These are phyloP conservation scores for Didymella arachidicola DNA, from an alignment of 2,329 filamentous ascomycete species.

Conservation along the genomic window DNA sequence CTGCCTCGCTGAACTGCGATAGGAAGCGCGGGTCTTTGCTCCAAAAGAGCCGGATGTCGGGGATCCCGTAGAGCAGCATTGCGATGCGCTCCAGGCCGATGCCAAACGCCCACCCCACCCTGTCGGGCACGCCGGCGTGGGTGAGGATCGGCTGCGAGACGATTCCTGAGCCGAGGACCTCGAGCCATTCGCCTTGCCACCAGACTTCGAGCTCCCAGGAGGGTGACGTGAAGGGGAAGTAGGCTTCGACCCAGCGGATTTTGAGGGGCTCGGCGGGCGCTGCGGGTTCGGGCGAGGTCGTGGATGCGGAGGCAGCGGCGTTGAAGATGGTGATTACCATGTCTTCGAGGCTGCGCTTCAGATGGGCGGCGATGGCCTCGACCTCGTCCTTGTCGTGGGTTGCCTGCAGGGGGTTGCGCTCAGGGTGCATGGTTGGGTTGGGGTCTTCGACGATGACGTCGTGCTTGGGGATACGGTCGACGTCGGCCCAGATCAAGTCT, in stretches of 20 bases:
- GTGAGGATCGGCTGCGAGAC: conserved; percentile 82
- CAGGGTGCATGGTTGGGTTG: conserved; percentile 77
- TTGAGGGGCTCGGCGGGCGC: conserved; percentile 71
- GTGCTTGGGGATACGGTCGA: conserved; percentile 76
- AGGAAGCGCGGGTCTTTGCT: conserved; percentile 84
- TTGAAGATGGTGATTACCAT: conserved; percentile 91
- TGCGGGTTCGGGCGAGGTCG: background rate
- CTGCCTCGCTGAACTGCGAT: conserved; percentile 71
- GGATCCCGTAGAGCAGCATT: conserved; percentile 96
- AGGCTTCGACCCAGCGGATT: conserved; percentile 94
- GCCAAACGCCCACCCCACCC: conserved; percentile 94
- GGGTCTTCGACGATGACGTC: conserved; percentile 81
- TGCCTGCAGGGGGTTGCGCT: conserved; percentile 83
- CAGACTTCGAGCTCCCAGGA: conserved; percentile 97
- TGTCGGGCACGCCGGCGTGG: conserved; percentile 75
- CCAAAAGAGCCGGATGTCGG: conserved; percentile 97
- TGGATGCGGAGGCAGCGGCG: conserved; percentile 70
- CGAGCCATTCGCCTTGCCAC: conserved; percentile 94
- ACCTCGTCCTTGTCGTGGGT: conserved; percentile 79
- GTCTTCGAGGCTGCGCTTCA: conserved; percentile 87
- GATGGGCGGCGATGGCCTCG: conserved; percentile 80
- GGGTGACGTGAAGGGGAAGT: conserved; percentile 95
- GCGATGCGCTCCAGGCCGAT: conserved; percentile 93
- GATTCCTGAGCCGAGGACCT: conserved; percentile 92
- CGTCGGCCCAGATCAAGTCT: conserved; percentile 72